Evolutionary conservation across 2,329 filamentous ascomycete species (phyloP), one percentile per base, ranked within the genome.

Genomic region (Penicillium sp.): DNA sequence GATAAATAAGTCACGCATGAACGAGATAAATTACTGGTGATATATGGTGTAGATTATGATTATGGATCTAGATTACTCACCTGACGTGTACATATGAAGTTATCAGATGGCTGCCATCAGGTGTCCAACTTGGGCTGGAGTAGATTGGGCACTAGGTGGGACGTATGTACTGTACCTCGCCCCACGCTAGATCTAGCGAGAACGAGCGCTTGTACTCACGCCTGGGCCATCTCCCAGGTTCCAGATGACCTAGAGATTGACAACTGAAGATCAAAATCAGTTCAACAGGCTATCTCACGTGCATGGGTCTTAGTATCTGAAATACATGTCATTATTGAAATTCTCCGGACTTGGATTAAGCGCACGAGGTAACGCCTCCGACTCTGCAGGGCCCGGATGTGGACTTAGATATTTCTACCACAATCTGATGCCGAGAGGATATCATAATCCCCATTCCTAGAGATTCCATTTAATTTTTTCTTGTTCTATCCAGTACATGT

Each of bases 121-220:
- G 26, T 26, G 25, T 18, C 15, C 12, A 27, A 27, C 14, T 27
- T 27, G 43, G 43, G 40, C 50, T 42, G 53, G 49, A 44, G 53
- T 44, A 33, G 41, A 53, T 56, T 53, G 46, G 54, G 54, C 54
- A 56, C 45, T 51, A 43, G 33, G 47, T 41, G 33, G 43, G 33
- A 42, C 29, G 51, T 49, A 42, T 25, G 51, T 49, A 54, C 51
- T 15, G 51, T 48, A 57, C 51, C 15, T 43, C 27, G 15, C 45
- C 40, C 43, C 50, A 49, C 53, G 44, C 40, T 8, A 47, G 33
- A 44, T 54, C 53, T 49, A 41, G 48, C 53, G 53, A 46, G 53
- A 33, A 15, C 25, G 29, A 18, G 27, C 35, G 25, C n/a, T 15
- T 22, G 40, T 33, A 40, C 49, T 7, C 27, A 40, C 49, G n/a